Evolutionary conservation across 768 basidiomycete genomes (phyloP).

Genomic region (Crucibulum laeve): DNA sequence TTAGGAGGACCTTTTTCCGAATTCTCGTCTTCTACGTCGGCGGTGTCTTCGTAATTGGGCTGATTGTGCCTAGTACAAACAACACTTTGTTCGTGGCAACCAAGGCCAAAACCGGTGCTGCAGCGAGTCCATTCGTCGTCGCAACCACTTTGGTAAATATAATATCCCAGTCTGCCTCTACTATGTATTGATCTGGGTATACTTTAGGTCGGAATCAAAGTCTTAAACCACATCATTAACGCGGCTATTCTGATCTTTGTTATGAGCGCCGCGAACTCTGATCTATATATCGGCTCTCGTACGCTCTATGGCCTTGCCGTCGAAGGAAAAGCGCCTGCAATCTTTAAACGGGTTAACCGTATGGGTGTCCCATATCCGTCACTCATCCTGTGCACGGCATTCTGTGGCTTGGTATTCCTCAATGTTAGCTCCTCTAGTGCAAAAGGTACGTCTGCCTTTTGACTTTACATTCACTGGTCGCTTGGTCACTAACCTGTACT

Average conservation of each 20-base stretch:
- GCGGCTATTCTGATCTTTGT: constrained; percentile 60
- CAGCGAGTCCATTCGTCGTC: constrained; percentile 65
- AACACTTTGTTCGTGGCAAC: constrained; percentile 41
- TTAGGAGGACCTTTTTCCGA: constrained; percentile 58
- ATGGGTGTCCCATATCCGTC: constrained; percentile 49
- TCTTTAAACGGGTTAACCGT: constrained; percentile 39
- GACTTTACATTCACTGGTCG: constrained; percentile 9
- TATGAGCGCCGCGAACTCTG: constrained; percentile 60
- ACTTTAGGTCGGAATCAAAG: constrained; percentile 47
- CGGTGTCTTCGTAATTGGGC: constrained; percentile 66
- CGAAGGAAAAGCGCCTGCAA: constrained; percentile 44
- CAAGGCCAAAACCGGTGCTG: constrained; percentile 44
- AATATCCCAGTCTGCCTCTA: neutral
- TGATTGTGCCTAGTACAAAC: constrained; percentile 63
- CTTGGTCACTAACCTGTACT: constrained; percentile 20
- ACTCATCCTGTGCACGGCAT: constrained; percentile 46
- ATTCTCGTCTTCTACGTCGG: constrained; percentile 61
- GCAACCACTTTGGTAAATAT: constrained; percentile 31
- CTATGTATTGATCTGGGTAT: neutral
- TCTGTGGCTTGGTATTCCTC: constrained; percentile 56
- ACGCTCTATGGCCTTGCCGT: constrained; percentile 44
- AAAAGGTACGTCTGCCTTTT: constrained; percentile 33
- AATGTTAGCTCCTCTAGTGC: constrained; percentile 48
- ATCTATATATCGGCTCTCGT: constrained; percentile 50
- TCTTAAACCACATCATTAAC: constrained; percentile 62